Base-by-base conservation (phyloP, 306 rosid genomes). In the Vicia sativa region DNA sequence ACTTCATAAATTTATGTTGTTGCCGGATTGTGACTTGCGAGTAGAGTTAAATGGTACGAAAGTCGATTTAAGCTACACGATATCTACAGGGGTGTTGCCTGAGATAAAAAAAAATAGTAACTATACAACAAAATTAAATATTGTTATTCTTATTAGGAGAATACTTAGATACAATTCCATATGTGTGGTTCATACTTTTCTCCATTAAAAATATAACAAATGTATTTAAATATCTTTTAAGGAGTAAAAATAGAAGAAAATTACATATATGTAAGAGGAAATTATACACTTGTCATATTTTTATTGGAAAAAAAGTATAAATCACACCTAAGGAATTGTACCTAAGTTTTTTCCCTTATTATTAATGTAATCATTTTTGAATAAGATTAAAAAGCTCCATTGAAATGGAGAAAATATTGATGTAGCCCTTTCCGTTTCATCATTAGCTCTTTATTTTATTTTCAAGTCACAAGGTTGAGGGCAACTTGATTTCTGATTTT, bases 341-440 rank as follows among this genome's bases (percentile, higher is more conserved):
- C n/a, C n/a, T n/a, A n/a, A n/a, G n/a, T n/a, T n/a, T n/a, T n/a
- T n/a, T n/a, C n/a, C n/a, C n/a, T n/a, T n/a, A 38, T 41, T 49
- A 29, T 31, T 45, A 18, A 45, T 44, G 28, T 35, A 3, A 45
- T 11, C 42, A 41, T n/a, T 14, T 42, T 43, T 26, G 15, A 46
- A 48, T 9, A 67, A 16, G 31, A 48, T 4, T 44, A 46, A 52
- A 37, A 67, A 35, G 38, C 31, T 19, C 6, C 15, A 3, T 45
- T 49, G 59, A 41, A 70, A 60, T 56, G 73, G 28, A 28, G 26
- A 35, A 67, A 28, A 31, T 57, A 14, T 67, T 71, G 52, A 26
- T 34, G 23, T 25, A 78, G 55, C 31, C 45, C 41, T 44, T 16
- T 13, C 39, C 21, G 31, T 48, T 75, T 54, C 18, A 13, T 74